Base-by-base conservation (phyloP, 495 filamentous ascomycete genomes). In the Xylaria curta region DNA sequence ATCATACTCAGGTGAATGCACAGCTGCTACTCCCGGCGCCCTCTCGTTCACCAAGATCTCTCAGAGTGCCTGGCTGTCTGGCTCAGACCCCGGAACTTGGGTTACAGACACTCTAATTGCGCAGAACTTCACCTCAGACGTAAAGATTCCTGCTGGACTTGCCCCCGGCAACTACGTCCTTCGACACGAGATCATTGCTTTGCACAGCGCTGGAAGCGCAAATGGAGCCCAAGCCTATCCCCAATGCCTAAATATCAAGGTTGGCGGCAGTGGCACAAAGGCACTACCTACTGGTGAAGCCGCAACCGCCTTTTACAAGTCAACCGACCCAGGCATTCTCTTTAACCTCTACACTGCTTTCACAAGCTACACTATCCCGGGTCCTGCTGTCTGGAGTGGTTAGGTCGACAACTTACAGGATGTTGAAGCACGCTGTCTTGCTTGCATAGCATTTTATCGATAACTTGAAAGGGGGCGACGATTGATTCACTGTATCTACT, bases 151-250 rank as follows among this genome's bases (percentile, higher is more conserved):
- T 26, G 75, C 80, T 28, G 76, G 75, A 67, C 83, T 92, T 54
- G 84, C 81, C 1, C 71, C 87, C 9, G 90, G 90, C 36, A 88
- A 89, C 82, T 93, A 92, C 70, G 87, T 93, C 64, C 78, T 93
- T 58, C 89, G 91, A 36, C 89, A 91, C 76, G 91, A 93, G 78
- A 88, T 93, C 72, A 91, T 93, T 69, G 91, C 87, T 19, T 87
- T 93, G 19, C 90, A 93, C 81, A 83, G 82, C 10, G 89, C 88
- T 24, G 82, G 76, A 9, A 77, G 78, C 13, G 75, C 76, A n/a
- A 79, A 87, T 71, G 87, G 88, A 26, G 89, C 91, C 4, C 91
- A 93, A 82, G 87, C 86, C 81, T 93, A 93, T 78, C 91, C 91
- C 9, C 78, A 79, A 69, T 93, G 91, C 78, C 77, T 92, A 75